Conservation (phyloP, 2,329 filamentous ascomycete species). For the Neocucurbitaria cava region DNA sequence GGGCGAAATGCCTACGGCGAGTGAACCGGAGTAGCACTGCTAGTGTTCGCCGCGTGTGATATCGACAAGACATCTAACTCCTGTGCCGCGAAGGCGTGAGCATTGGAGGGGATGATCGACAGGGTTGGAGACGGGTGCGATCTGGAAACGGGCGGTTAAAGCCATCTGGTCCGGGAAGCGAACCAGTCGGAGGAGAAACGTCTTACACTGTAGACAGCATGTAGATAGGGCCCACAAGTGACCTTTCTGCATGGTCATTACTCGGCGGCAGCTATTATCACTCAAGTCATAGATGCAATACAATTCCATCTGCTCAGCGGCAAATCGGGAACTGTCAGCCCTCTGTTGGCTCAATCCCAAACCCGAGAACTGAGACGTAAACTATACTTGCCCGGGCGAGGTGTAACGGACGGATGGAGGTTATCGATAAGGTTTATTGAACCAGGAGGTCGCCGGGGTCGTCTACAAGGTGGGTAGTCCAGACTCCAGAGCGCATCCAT, state of each 20-base stretch:
- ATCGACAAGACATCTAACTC: constrained; percentile 28
- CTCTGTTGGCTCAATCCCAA: background rate
- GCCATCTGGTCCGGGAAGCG: constrained; percentile 20
- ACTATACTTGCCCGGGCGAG: background rate
- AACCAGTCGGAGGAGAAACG: constrained; percentile 22
- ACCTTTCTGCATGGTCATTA: constrained; percentile 8
- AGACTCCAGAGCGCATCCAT: background rate
- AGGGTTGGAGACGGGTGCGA: constrained; percentile 21
- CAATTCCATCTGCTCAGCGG: constrained; percentile 8
- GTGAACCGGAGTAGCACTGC: constrained; percentile 3
- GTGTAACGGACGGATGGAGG: background rate
- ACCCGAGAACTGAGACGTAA: background rate
- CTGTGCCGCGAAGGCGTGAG: constrained; percentile 21
- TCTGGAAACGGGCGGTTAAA: constrained; percentile 37
- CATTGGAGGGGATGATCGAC: constrained; percentile 24
- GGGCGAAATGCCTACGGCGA: background rate
- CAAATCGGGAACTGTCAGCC: background rate
- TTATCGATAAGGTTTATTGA: background rate
- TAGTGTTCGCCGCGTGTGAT: constrained; percentile 19
- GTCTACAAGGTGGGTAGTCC: background rate
- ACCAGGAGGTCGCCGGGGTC: background rate
- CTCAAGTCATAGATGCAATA: constrained; percentile 14
- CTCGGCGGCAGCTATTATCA: constrained; percentile 10
- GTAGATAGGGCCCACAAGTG: constrained; percentile 16
- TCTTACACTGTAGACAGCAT: constrained; percentile 10